phyloP scores from a whole-genome alignment of 192 early-diverging fungal genomes.

The Polychytrium aggregatum region DNA sequence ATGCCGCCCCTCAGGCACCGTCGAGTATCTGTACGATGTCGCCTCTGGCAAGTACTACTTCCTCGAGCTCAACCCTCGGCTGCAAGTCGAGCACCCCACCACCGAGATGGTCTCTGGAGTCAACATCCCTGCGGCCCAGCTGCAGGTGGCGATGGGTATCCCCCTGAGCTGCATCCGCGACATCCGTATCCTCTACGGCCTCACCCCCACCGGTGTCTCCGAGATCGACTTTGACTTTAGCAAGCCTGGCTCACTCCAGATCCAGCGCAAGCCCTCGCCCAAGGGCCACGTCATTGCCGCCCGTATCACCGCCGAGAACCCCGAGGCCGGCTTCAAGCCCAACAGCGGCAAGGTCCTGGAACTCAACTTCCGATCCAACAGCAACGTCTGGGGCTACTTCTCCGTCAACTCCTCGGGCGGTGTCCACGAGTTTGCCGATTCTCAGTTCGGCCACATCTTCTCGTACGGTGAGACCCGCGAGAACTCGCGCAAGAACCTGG shows the following conservation, averaged over 20 bases:
- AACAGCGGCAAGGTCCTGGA: constrained; percentile 92
- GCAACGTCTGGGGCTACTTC: constrained; percentile 99
- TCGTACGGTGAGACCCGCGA: constrained; percentile 91
- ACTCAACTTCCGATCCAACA: constrained; percentile 91
- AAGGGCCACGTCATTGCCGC: constrained; percentile 98
- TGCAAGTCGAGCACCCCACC: constrained; percentile 98
- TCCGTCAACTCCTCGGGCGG: constrained; percentile 88
- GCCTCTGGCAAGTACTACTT: constrained; percentile 82
- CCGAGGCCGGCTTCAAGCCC: constrained; percentile 98
- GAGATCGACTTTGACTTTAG: constrained; percentile 91
- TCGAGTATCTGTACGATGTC: constrained; percentile 94
- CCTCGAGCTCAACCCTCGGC: constrained; percentile 91
- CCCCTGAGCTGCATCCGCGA: constrained; percentile 90
- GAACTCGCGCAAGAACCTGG: constrained; percentile 88
- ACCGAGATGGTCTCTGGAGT: constrained; percentile 99
- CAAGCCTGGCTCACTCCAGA: constrained; percentile 60
- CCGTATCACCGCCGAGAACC: constrained; percentile 98
- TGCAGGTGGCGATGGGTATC: constrained; percentile 98
- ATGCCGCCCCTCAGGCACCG: too few species aligned
- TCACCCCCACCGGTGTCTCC: constrained; percentile 72
- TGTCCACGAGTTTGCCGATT: constrained; percentile 98
- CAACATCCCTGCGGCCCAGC: constrained; percentile 93
- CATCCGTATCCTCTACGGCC: constrained; percentile 89
- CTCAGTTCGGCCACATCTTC: constrained; percentile 98
- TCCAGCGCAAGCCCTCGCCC: constrained; percentile 82